Conservation (phyloP, 257 asterid species). For the Sherardia arvensis region DNA sequence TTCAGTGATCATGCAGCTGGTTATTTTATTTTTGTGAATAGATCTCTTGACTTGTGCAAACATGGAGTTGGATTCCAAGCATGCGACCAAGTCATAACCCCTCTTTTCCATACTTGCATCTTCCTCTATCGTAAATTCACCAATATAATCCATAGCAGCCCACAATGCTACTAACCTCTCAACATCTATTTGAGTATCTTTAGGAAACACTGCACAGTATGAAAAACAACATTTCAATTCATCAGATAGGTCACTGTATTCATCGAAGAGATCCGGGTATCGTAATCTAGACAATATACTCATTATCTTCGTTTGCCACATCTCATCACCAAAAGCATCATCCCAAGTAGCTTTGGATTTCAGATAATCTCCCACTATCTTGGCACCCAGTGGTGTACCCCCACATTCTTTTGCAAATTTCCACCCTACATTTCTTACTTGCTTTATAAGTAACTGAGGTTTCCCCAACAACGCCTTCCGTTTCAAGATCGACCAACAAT, state of each 20-base stretch:
- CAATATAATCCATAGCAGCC: background rate
- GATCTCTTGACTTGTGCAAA: background rate
- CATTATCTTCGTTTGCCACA: background rate
- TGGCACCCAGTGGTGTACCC: background rate
- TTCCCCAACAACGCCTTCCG: background rate
- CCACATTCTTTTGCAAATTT: background rate
- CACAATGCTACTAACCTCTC: background rate
- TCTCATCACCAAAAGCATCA: background rate
- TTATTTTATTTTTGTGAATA: background rate
- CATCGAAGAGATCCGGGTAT: too few relatives aligned
- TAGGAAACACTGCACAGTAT: background rate
- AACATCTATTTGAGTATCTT: background rate
- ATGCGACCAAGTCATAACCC: background rate
- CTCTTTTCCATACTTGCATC: background rate
- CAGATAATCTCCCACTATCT: background rate
- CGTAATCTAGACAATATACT: too few relatives aligned
- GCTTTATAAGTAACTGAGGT: background rate
- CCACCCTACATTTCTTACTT: background rate
- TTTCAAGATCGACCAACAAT: slow-evolving; percentile 9
- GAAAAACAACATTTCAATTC: background rate
- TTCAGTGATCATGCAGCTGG: background rate
- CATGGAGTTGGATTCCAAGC: background rate
- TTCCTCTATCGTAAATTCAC: too few relatives aligned
- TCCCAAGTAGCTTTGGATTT: background rate
- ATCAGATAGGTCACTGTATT: too few relatives aligned